Evolutionary conservation across 139 green algal species (phyloP).

Genomic region (Chlamydomonas incerta): DNA sequence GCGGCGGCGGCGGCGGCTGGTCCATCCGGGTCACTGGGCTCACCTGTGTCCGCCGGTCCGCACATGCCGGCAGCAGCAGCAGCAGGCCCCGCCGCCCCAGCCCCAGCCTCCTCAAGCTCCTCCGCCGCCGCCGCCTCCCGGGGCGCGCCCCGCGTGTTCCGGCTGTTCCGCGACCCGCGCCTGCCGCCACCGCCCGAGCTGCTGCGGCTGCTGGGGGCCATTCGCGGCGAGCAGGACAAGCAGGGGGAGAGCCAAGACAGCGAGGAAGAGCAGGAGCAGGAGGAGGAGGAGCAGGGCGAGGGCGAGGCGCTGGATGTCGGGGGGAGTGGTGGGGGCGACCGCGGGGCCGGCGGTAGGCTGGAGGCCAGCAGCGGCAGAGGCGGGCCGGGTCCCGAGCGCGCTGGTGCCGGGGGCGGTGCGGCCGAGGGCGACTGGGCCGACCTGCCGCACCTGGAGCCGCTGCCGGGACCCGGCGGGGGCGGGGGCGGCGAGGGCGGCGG

Average conservation of each 20-base stretch:
- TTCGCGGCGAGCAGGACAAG: neutral
- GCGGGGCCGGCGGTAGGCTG: neutral
- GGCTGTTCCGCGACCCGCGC: constrained; percentile 24
- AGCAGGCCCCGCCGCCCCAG: neutral
- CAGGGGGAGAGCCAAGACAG: neutral
- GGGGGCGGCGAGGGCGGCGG: too few relatives aligned
- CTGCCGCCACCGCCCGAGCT: neutral
- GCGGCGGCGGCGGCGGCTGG: neutral
- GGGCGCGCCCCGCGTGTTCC: neutral
- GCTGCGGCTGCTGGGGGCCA: constrained; percentile 4
- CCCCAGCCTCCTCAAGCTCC: too few relatives aligned
- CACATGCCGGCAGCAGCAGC: neutral
- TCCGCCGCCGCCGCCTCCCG: too few relatives aligned
- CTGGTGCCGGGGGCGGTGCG: too few relatives aligned
- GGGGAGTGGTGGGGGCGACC: too few relatives aligned
- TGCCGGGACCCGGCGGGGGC: too few relatives aligned
- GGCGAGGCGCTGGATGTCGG: too few relatives aligned
- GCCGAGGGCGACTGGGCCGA: neutral
- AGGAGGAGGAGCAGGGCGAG: neutral
- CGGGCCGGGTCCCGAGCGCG: too few relatives aligned
- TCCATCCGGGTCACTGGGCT: too few relatives aligned
- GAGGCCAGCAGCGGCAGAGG: neutral
- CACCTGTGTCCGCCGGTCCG: too few relatives aligned
- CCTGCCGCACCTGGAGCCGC: constrained; percentile 17
- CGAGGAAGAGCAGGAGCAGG: neutral